These are phyloP conservation scores for Wallacemonas sp. DNA, from an alignment of 208 protist species.

Conservation along the genomic window DNA sequence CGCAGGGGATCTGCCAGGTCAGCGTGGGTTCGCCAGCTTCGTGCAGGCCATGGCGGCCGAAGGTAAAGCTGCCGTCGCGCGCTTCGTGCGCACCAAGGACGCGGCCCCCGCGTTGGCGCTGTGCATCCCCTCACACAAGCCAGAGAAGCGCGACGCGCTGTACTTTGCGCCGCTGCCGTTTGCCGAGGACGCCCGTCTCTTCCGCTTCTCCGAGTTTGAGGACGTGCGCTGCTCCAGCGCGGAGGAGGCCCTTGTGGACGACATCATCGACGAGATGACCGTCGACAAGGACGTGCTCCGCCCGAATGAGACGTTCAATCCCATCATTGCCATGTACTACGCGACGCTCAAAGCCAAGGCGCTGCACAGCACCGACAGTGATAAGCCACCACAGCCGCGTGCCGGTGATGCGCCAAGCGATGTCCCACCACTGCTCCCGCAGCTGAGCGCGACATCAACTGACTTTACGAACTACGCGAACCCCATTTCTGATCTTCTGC, in stretches of 20 bases:
- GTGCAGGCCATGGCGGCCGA: slow-evolving; percentile 67
- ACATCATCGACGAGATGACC: slow-evolving; percentile 75
- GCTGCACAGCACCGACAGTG: background rate
- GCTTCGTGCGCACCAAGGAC: slow-evolving; percentile 67
- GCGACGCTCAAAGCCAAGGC: slow-evolving; percentile 59
- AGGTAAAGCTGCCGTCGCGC: slow-evolving; percentile 60
- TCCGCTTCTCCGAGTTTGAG: slow-evolving; percentile 60
- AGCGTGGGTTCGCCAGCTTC: slow-evolving; percentile 64
- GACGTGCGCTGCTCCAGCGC: slow-evolving; percentile 31
- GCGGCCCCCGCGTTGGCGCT: slow-evolving; percentile 56
- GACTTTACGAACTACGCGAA: slow-evolving; percentile 43
- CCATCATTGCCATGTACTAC: slow-evolving; percentile 86
- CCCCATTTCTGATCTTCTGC: slow-evolving; percentile 23
- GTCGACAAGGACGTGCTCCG: slow-evolving; percentile 53
- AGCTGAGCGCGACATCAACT: slow-evolving; percentile 33
- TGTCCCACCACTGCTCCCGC: slow-evolving; percentile 29
- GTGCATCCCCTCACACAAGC: slow-evolving; percentile 42
- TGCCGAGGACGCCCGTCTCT: slow-evolving; percentile 77
- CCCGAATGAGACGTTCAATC: slow-evolving; percentile 86
- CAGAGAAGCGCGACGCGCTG: slow-evolving; percentile 40
- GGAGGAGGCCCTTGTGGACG: slow-evolving; percentile 67
- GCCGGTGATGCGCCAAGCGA: too few species aligned
- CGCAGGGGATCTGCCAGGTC: slow-evolving; percentile 58
- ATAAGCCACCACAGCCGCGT: too few species aligned
- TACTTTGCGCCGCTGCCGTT: slow-evolving; percentile 83